Conservation (phyloP, 225 moss, liverwort and hornwort genomes). For the Polytrichum commune region DNA sequence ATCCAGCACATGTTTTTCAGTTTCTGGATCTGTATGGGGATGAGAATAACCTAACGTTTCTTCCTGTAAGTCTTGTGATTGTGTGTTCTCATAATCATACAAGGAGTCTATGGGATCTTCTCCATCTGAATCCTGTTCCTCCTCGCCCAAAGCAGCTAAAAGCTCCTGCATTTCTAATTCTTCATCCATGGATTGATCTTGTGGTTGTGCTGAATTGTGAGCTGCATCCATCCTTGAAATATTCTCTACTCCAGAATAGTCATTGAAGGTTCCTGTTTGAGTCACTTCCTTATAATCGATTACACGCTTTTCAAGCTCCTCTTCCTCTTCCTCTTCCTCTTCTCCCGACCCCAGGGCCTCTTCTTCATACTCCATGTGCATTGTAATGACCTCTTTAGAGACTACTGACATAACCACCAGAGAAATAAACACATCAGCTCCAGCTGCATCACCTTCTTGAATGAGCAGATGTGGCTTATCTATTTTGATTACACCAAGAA, state of each 20-base stretch:
- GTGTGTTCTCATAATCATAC: slow-evolving; percentile 10
- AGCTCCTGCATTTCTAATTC: slow-evolving; percentile 61
- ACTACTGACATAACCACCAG: slow-evolving; percentile 11
- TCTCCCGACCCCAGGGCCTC: slow-evolving; percentile 15
- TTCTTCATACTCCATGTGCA: slow-evolving; percentile 11
- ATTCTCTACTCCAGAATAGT: background rate
- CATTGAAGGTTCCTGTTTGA: slow-evolving; percentile 15
- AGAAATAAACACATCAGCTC: slow-evolving; percentile 2
- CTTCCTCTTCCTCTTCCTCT: slow-evolving; percentile 13
- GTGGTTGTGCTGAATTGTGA: background rate
- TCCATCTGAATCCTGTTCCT: slow-evolving; percentile 27
- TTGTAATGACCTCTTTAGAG: slow-evolving; percentile 6
- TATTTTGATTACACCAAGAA: background rate
- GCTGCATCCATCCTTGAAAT: background rate
- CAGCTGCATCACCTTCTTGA: no score
- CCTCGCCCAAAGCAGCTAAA: slow-evolving; percentile 42
- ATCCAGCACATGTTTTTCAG: slow-evolving; percentile 9
- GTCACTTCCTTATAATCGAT: slow-evolving; percentile 10
- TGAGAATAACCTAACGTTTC: slow-evolving; percentile 11
- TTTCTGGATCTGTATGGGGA: background rate
- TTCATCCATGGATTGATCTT: slow-evolving; percentile 31
- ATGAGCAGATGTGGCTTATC: background rate
- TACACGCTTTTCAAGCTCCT: slow-evolving; percentile 35
- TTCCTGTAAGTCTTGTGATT: slow-evolving; percentile 19
- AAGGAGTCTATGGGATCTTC: slow-evolving; percentile 15